Conservation (phyloP, 1,284 basidiomycete species). For the Amylostereum areolatum region DNA sequence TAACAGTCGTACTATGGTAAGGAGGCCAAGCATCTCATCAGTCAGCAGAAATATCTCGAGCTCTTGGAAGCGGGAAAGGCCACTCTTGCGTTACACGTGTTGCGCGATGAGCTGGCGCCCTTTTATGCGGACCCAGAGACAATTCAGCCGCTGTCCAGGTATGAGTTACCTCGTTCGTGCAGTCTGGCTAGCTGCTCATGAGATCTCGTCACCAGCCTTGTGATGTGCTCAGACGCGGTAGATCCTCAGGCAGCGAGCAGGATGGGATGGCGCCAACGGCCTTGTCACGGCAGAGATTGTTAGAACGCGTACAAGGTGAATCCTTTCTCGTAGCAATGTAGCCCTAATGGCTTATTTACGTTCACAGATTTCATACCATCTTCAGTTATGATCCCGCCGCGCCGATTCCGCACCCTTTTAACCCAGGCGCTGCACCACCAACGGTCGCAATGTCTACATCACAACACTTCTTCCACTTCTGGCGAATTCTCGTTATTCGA, state of each 20-base stretch:
- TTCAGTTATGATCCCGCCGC: constrained; percentile 87
- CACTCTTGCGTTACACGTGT: constrained; percentile 78
- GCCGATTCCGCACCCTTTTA: constrained; percentile 80
- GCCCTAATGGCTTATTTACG: constrained; percentile 2
- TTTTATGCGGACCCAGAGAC: constrained; percentile 72
- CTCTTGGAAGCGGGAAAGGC: constrained; percentile 81
- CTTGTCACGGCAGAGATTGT: constrained; percentile 70
- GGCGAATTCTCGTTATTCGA: constrained; percentile 76
- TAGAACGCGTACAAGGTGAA: constrained; percentile 81
- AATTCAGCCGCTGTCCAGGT: constrained; percentile 84
- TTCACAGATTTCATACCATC: constrained; percentile 79
- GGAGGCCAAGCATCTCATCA: constrained; percentile 84
- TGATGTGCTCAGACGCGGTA: constrained; percentile 84
- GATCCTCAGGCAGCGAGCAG: constrained; percentile 79
- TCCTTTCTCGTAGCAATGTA: constrained; percentile 7
- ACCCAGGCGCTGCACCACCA: constrained; percentile 85
- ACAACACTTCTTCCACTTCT: constrained; percentile 58
- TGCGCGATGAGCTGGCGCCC: constrained; percentile 85
- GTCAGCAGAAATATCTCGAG: constrained; percentile 95
- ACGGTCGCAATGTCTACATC: constrained; percentile 73
- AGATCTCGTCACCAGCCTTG: constrained; percentile 45
- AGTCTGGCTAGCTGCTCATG: not conserved
- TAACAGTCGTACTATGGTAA: constrained; percentile 22
- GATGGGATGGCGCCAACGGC: constrained; percentile 87
- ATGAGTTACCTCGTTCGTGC: constrained; percentile 7